Evolutionary conservation across 768 basidiomycete species (phyloP), one percentile per base, ranked within the genome.

Genomic region (Russula ochroleuca): DNA sequence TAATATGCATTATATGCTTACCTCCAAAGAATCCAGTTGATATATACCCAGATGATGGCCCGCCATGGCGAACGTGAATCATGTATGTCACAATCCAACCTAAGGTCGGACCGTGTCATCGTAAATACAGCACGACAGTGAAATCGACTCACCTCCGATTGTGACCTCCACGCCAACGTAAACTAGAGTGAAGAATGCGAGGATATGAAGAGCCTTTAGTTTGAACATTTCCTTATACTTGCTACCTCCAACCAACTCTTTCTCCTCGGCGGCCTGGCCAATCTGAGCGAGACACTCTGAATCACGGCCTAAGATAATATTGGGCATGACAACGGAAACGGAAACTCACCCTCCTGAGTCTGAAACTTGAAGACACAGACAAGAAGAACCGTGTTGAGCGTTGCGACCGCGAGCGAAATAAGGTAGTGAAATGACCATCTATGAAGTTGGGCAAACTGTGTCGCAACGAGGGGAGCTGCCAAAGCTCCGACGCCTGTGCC

Each of bases 351-450:
- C 69, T 92, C 85, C 70, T 91, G 88, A 0, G 73, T 79, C 70
- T 84, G 85, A 55, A 88, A 74, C n/a, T 83, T 79, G 74, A 94
- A 93, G 4, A 89, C 82, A 2, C 69, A 61, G 2, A 80, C 66
- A 5, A 94, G 73, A 4, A 84, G 57, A 14, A 80, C 43, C 1
- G 80, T 77, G 66, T 89, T 92, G 48, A 76, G 66, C 17, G 84
- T 59, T 0, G 88, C 84, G 21, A 94, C 67, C 1, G 83, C 86
- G 0, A 93, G 73, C 0, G 90, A 90, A 1, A 76, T 76, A 10
- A 93, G 78, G 69, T 85, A 94, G 71, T 93, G 88, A 72, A 88
- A 87, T 0, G 85, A 88, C 92, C 92, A 94, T 38, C 76, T 79
- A 0, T 67, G 72, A 25, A 83, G 69, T 60, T 84, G 82, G 0